Base-by-base conservation (phyloP, 1,284 basidiomycete species). In the Cryptococcus wingfieldii region DNA sequence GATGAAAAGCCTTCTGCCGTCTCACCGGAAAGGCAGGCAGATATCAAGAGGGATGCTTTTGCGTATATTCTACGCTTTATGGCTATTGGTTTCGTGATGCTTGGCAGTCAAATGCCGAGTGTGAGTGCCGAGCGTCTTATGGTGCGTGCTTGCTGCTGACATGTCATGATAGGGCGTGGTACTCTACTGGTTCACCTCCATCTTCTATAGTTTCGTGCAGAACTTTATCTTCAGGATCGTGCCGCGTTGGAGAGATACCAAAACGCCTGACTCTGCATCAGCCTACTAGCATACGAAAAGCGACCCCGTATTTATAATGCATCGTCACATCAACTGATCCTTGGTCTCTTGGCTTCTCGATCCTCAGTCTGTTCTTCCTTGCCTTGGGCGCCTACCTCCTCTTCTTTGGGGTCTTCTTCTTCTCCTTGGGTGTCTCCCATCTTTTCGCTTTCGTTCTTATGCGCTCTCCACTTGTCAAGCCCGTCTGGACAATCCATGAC, bases 121-220 rank as follows among this genome's bases (percentile, higher is more conserved):
- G 66, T 69, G 54, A 65, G 65, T 63, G 3, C 12, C 2, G 9
- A 10, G 14, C 14, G 14, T 46, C 44, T 14, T 7, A 19, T 46
- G 28, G 8, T 34, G 3, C 4, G 14, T 47, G 16, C 44, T 25
- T 14, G 23, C 23, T 38, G 12, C 13, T 47, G 23, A 37, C 3
- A 18, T 44, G 31, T 16, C 16, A 14, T 18, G 12, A 14, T 63
- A 80, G 77, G 79, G 78, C 5, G 70, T 82, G 16, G 76, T 78
- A 28, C 60, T 80, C 16, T 82, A 82, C 63, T 82, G 81, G 81
- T 60, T 78, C 12, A 77, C 79, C 8, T 79, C 78, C 6, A 78
- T 80, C 58, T 51, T 66, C 25, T 81, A 76, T 56, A 80, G 80
- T 5, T 59, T 81, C 25, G 56, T 70, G 1, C 80, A 81, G 59